phyloP scores from a whole-genome alignment of 768 basidiomycete species.

The Collybiopsis confluens region DNA sequence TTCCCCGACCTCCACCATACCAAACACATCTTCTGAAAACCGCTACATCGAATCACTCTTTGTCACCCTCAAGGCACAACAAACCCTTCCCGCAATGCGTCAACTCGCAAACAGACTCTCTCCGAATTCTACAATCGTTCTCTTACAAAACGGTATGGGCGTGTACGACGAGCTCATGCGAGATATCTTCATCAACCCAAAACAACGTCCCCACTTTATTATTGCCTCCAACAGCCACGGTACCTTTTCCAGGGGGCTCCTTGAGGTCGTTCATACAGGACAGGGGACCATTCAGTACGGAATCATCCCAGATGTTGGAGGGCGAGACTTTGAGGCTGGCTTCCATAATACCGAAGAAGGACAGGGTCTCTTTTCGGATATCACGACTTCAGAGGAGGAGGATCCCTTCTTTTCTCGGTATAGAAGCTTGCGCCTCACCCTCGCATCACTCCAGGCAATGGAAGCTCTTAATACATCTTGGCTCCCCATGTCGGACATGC shows the following conservation, averaged over 20 bases:
- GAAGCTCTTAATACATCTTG: conserved; percentile 57
- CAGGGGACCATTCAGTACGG: conserved; percentile 73
- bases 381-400: conserved; percentile 31
- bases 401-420: conserved; percentile 43
- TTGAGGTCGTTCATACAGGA: conserved; percentile 67
- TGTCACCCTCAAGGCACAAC: conserved; percentile 76
- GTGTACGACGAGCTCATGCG: conserved; percentile 74
- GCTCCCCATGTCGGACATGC: conserved; percentile 61
- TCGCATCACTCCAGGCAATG: conserved; percentile 56
- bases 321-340: conserved; percentile 61
- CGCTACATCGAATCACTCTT: conserved; percentile 70
- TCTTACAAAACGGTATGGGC: conserved; percentile 96
- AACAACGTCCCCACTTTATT: conserved; percentile 79
- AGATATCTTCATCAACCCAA: conserved; percentile 66
- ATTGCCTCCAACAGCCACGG: conserved; percentile 82
- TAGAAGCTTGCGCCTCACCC: conserved; percentile 60
- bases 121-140: conserved; percentile 72
- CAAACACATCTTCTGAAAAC: conserved; percentile 5
- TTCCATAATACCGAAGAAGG: conserved; percentile 28
- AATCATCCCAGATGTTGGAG: conserved; percentile 64
- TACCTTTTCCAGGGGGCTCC: conserved; percentile 48
- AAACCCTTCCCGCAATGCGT: conserved; percentile 54
- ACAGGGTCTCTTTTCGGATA: conserved; percentile 49
- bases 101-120: conserved; percentile 60
- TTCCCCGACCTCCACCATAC: conserved; percentile 25